phyloP scores from a whole-genome alignment of 1,284 basidiomycete genomes.

The Puccinia polysora region DNA sequence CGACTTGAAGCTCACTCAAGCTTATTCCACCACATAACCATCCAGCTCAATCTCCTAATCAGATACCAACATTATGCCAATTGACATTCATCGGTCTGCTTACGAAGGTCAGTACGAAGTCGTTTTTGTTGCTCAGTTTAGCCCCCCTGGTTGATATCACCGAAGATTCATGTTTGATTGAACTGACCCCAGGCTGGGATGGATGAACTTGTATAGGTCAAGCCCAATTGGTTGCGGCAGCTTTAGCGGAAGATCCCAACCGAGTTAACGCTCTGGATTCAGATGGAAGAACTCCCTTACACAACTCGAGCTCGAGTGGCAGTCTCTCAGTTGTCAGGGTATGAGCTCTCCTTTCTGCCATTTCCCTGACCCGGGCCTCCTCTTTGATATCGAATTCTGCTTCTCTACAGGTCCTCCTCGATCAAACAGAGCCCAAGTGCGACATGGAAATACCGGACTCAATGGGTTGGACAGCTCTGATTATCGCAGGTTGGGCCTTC shows the following conservation, averaged over 20 bases:
- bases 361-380: no score
- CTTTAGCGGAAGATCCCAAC: slow-evolving; percentile 26
- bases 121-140: no score
- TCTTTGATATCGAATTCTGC: not conserved
- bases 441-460: slow-evolving; percentile 58
- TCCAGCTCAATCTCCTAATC: no score
- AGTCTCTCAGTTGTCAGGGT: slow-evolving; percentile 38
- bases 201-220: no score
- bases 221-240: slow-evolving; percentile 37
- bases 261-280: slow-evolving; percentile 20
- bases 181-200: no score
- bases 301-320: slow-evolving; percentile 35
- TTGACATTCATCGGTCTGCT: no score
- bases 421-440: slow-evolving; percentile 31
- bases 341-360: not conserved
- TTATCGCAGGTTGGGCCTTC: slow-evolving; percentile 87
- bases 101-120: no score
- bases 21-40: no score
- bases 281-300: slow-evolving; percentile 35
- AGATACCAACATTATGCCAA: no score
- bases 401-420: slow-evolving; percentile 31
- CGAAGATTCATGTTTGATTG: no score
- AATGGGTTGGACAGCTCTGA: slow-evolving; percentile 78
- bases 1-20: no score
- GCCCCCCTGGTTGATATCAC: no score